phyloP scores from a whole-genome alignment of 495 filamentous ascomycete species.

The Tuber indicum region DNA sequence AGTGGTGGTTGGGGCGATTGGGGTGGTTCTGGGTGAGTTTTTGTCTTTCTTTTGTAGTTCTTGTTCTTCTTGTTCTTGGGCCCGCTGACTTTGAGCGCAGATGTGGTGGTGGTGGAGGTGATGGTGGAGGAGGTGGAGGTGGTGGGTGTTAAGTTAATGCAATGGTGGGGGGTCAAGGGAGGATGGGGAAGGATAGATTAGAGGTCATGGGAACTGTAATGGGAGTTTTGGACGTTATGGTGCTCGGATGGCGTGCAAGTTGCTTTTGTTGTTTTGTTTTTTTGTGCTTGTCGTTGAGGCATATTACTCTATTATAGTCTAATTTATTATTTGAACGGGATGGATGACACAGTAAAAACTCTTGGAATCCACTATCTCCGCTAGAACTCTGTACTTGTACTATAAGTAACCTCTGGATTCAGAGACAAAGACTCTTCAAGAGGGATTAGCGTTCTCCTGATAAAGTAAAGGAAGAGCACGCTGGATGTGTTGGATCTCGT shows the following conservation, averaged over 20 bases:
- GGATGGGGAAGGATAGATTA: background rate
- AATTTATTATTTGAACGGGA: background rate
- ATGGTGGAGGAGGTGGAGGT: background rate
- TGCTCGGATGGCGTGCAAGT: background rate
- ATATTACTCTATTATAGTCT: too few species aligned
- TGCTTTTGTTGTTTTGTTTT: background rate
- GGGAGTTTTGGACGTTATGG: background rate
- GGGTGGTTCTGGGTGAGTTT: background rate
- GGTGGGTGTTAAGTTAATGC: slow-evolving; percentile 2
- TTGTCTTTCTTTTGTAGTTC: background rate
- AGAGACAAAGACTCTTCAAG: too few species aligned
- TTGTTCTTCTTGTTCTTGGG: background rate
- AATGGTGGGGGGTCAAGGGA: background rate
- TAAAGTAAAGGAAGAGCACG: too few species aligned
- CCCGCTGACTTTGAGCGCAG: slow-evolving; percentile 8
- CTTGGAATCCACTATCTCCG: too few species aligned
- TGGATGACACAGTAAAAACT: too few species aligned
- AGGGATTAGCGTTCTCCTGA: too few species aligned
- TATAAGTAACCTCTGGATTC: too few species aligned
- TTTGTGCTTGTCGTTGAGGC: background rate
- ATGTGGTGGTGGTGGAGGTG: slow-evolving; percentile 9
- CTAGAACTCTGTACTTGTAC: too few species aligned
- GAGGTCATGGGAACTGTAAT: background rate
- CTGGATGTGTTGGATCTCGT: too few species aligned
- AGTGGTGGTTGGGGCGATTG: background rate